Base-by-base conservation (phyloP, 148 eudicot genomes). In the Nyssa sinensis region DNA sequence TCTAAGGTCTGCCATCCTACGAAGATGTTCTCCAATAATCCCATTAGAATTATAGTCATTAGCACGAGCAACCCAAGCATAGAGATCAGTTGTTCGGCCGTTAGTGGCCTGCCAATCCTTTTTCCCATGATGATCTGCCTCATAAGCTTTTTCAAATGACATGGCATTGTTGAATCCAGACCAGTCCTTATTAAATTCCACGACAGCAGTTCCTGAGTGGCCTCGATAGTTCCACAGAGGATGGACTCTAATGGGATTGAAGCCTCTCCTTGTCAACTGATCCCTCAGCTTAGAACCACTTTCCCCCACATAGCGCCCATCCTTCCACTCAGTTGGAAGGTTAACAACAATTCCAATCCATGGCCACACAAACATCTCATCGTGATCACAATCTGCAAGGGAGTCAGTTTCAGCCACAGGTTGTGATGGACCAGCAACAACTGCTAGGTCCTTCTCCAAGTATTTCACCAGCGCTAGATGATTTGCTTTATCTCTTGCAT, bases 61-160 rank as follows among this genome's bases (percentile, higher is more conserved):
- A 37, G 88, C 94, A 39, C 99, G 97, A 57, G 99, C 99, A 84
- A 96, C 94, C 99, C 99, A 96, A 10, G 82, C 99, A 84, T 93
- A 96, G 13, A 89, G 87, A 37, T 82, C 97, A 37, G 80, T 63
- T 39, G 88, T 89, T 67, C 76, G 74, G 16, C 81, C 81, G 72
- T 78, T 77, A n/a, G 75, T 75, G 17, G 79, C 84, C 60, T 73
- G 72, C 99, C 99, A 95, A 41, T 93, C 90, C 73, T 80, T 90
- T 81, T 91, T 93, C 34, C 99, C 99, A 80, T 82, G 97, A 58
- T 87, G 86, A 63, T 87, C 88, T 34, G 94, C 79, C 63, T 91
- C 94, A 77, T 96, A 93, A 66, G 87, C 88, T 79, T 88, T 96
- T 84, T 93, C 99, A 74, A 93, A 96, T 1, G 93, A 79, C 85